Evolutionary conservation across 2,329 filamentous ascomycete species (phyloP), one percentile per base, ranked within the genome.

Genomic region (Trichoderma breve): DNA sequence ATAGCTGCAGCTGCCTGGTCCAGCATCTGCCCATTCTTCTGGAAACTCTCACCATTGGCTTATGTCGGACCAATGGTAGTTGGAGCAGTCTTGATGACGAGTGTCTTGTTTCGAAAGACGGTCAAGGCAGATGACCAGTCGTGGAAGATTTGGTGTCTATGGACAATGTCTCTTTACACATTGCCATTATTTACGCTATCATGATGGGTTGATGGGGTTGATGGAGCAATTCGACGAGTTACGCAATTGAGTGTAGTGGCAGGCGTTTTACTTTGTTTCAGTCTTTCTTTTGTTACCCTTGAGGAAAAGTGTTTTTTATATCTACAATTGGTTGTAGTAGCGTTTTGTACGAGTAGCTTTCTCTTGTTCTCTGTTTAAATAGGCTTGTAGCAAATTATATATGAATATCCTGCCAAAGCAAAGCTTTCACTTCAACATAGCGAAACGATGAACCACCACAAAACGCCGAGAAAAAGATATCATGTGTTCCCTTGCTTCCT

Each of bases 71-170:
- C 47, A 53, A 53, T 53, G 47, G 47, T 53, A 14, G n/a, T 53
- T 1, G 47, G 47, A 5, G 47, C n/a, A 3, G 47, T 51, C 14
- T 30, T 67, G n/a, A 32, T 32, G 21, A 34, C 51, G 6, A 67
- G 43, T 3, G 64, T 57, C 2, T 21, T 58, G 32, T 47, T 58
- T 32, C 51, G 51, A n/a, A 55, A 65, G n/a, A 72, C 63, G 8
- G 34, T 55, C 3, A 68, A 68, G 36, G 63, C 62, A 15, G 70
- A 72, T n/a, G 57, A 53, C 32, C 55, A 68, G 26, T 51, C 63
- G 11, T 72, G 70, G 70, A 72, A 72, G 70, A 30, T 72, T 26
- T 72, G 70, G 70, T 72, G 63, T 30, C 28, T 68, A 14, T 72
- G 70, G 70, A 43, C 57, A 15, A 69, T 69, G 53, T 61, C 34